A percentile compares a stretch with the other conserved stretches of the same genome.
phyloP scores from a whole-genome alignment of 1,284 basidiomycete species.

The Irpex rosettiformis region DNA sequence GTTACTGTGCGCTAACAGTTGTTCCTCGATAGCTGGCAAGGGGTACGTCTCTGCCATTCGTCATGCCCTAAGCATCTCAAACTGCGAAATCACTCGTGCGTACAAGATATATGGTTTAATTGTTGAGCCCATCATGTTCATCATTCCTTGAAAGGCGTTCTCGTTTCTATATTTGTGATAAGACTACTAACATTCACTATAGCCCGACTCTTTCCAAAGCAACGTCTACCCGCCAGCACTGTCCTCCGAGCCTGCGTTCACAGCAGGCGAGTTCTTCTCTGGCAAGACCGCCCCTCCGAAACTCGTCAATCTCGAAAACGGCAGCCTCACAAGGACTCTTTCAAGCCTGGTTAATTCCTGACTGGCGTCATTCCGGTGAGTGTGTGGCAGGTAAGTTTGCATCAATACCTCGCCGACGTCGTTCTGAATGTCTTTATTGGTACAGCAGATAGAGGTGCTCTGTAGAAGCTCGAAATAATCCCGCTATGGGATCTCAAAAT shows the following conservation, averaged over 20 bases:
- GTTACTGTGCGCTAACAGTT: neutral
- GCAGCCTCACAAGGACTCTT: too few relatives aligned
- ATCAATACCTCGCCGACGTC: too few relatives aligned
- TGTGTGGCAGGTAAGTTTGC: too few relatives aligned
- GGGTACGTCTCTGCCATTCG: slow-evolving; percentile 41
- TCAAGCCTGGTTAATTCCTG: too few relatives aligned
- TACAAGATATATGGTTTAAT: slow-evolving; percentile 82
- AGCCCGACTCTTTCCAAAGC: slow-evolving; percentile 87
- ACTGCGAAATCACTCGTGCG: slow-evolving; percentile 94
- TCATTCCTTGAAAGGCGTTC: slow-evolving; percentile 81
- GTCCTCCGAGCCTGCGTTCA: too few relatives aligned
- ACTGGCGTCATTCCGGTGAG: too few relatives aligned
- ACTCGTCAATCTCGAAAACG: slow-evolving; percentile 62
- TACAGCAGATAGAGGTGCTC: too few relatives aligned
- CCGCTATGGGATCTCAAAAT: too few relatives aligned
- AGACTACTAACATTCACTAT: slow-evolving; percentile 3
- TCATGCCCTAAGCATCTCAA: slow-evolving; percentile 82
- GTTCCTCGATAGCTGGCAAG: slow-evolving; percentile 57
- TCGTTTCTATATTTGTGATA: neutral
- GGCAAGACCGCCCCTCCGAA: slow-evolving; percentile 79
- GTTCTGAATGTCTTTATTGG: too few relatives aligned
- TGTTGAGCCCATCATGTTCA: slow-evolving; percentile 90
- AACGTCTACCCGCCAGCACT: slow-evolving; percentile 94
- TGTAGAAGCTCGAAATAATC: too few relatives aligned
- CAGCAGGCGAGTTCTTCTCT: slow-evolving; percentile 82